Evolutionary conservation across 164 flowering plant species (phyloP), one percentile per base, ranked within the genome.

Genomic region (Houttuynia cordata): DNA sequence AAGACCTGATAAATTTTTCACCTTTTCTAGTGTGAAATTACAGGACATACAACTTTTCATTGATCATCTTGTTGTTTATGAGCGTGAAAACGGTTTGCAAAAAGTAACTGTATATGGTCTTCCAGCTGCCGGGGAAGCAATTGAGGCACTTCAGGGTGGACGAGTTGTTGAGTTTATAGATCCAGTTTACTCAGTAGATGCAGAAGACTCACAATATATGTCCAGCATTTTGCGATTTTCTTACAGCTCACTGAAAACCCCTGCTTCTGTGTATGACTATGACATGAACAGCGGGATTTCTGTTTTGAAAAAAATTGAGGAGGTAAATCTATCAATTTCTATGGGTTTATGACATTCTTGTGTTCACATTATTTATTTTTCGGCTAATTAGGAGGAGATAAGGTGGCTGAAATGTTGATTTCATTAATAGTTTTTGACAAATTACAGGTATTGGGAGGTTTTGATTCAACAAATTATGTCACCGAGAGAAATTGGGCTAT

Each of bases 161-260:
- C 80, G 58, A n/a, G 58, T 67, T 59, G 78, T 92, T 74, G 80
- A 83, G 21, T 87, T 88, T 70, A 63, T 83, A 62, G 97, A 91
- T 75, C 89, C 96, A 49, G 63, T 79, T 49, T 88, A 83, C 62
- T 78, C 86, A 5, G 82, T 83, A 67, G 81, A 79, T 18, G 70
- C 75, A 53, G 67, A 66, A 62, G 82, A 83, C 62, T 83, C 96
- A 55, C 72, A 78, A 57, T 88, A 79, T 71, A 71, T 75, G 39
- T 84, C 96, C 67, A 76, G 76, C 64, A 75, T 88, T 70, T 68
- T 88, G 52, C 75, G 93, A 63, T 86, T 76, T 75, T 65, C 61
- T 24, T 88, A 88, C 69, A 81, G 87, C 79, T 88, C 98, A 61
- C 17, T 92, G 88, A 85, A 67, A 77, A 92, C 96, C 22, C 98